Evolutionary conservation across 441 rosid genomes (phyloP), one percentile per base, ranked within the genome.

Genomic region (Mallotus repandus): DNA sequence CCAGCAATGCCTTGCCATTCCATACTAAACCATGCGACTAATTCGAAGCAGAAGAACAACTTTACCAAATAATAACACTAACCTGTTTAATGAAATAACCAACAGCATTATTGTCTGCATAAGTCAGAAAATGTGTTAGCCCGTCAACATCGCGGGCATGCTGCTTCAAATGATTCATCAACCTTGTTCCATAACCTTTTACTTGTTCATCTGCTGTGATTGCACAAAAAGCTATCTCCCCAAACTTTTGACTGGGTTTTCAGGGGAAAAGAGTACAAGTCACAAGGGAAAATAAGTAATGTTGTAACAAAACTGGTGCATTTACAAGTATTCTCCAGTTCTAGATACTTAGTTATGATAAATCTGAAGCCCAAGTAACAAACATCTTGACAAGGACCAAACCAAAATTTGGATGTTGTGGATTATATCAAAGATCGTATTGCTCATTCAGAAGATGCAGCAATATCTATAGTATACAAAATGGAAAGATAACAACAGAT

Each of bases 151-250:
- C 96, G 35, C 98, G 98, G 16, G 98, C 98, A 75, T 96, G 92
- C 82, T 94, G 91, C 81, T 96, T 96, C 84, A 96, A 82, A 86
- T 96, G 98, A 88, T 96, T 96, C 99, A 96, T 96, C 87, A 96
- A 81, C 86, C 99, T 94, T 50, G 99, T 94, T 55, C 99, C 98
- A 76, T 94, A 96, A 75, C 99, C 99, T 85, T 94, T 96, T 45
- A 96, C 99, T 94, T 96, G 99, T 85, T 96, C 99, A 86, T 96
- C 99, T 15, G 99, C 96, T 43, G 98, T 94, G 80, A 96, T 96
- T 78, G 99, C 99, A 85, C 98, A 96, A 85, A 96, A 96, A 70
- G 99, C 99, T 82, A 96, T 96, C 85, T 96, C 99, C 74, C 98
- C 99, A 81, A 96, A 96, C 86, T 79, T 94, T 81, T 96, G 99